phyloP scores from a whole-genome alignment of 2,329 filamentous ascomycete species.

The Apiospora rasikravindrae region DNA sequence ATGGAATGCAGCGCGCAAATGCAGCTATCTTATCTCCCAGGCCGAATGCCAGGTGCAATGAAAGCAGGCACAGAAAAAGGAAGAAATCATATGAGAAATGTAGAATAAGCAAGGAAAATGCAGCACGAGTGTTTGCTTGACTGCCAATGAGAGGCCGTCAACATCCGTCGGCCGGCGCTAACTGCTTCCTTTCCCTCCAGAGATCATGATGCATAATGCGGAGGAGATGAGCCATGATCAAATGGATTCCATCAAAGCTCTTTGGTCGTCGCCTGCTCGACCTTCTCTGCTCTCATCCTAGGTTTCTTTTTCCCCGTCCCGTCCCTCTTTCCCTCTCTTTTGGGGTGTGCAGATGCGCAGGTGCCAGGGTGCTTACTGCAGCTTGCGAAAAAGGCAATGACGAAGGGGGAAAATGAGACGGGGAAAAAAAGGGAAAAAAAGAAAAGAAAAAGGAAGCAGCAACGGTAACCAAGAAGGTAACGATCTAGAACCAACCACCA shows the following conservation, averaged over 20 bases:
- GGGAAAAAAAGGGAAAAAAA: too few species aligned
- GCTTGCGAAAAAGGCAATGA: background rate
- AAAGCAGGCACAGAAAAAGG: background rate
- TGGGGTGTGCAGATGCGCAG: background rate
- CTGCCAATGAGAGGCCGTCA: background rate
- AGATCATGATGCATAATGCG: background rate
- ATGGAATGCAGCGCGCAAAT: background rate
- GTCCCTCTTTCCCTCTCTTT: background rate
- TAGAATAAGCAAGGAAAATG: background rate
- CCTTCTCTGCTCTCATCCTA: too few species aligned
- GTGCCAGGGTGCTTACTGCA: background rate
- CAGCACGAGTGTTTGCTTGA: background rate
- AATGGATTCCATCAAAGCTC: too few species aligned
- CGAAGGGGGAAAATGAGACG: background rate
- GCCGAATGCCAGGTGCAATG: background rate
- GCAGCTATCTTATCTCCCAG: background rate
- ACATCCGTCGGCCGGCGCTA: background rate
- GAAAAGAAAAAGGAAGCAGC: background rate
- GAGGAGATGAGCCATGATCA: background rate
- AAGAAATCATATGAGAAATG: background rate
- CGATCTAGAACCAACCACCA: background rate
- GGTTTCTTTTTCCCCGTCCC: background rate
- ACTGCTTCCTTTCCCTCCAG: background rate
- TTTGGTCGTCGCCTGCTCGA: background rate
- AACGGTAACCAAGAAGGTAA: background rate